These are phyloP conservation scores for Hypoxylon sp. DNA, from an alignment of 2,329 filamentous ascomycete genomes.

Conservation along the genomic window DNA sequence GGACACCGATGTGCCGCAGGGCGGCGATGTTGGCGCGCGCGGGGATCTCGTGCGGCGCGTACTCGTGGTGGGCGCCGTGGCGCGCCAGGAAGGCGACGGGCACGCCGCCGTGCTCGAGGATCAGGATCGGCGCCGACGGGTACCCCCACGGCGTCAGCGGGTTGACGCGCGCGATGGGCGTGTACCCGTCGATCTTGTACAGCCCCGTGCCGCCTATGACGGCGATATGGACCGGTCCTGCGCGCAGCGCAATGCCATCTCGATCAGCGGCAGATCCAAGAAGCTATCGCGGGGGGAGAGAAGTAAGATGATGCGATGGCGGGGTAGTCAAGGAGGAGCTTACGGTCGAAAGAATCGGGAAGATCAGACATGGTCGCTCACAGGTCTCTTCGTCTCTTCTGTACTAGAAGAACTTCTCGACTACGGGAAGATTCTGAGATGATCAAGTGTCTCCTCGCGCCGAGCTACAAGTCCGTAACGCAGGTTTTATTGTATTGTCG, in stretches of 20 bases:
- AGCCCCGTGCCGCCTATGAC: constrained; percentile 95
- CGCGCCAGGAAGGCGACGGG: constrained; percentile 93
- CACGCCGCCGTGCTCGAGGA: constrained; percentile 84
- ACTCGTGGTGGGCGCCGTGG: constrained; percentile 87
- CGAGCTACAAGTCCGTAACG: neutral
- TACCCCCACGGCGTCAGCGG: constrained; percentile 87
- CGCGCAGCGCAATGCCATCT: neutral
- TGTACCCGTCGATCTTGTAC: constrained; percentile 84
- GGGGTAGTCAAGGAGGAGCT: constrained; percentile 8
- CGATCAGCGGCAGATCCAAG: constrained; percentile 5
- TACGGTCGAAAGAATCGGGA: constrained; percentile 67
- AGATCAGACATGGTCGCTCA: constrained; percentile 57
- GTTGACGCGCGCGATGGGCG: constrained; percentile 79
- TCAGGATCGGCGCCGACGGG: constrained; percentile 78
- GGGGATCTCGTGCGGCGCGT: constrained; percentile 94
- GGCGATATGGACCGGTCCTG: constrained; percentile 80
- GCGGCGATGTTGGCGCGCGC: constrained; percentile 97
- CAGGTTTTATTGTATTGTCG: neutral
- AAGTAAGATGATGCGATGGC: constrained; percentile 3
- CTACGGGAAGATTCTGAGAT: neutral
- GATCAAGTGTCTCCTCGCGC: neutral
- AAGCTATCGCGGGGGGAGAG: constrained; percentile 12
- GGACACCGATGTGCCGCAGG: constrained; percentile 87
- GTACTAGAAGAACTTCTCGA: neutral
- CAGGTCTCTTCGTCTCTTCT: too few species aligned